A percentile compares a stretch with the other conserved stretches of the same genome.
These are phyloP conservation scores for Pogostemon cablin DNA, from an alignment of 257 asterid species.

Conservation along the genomic window DNA sequence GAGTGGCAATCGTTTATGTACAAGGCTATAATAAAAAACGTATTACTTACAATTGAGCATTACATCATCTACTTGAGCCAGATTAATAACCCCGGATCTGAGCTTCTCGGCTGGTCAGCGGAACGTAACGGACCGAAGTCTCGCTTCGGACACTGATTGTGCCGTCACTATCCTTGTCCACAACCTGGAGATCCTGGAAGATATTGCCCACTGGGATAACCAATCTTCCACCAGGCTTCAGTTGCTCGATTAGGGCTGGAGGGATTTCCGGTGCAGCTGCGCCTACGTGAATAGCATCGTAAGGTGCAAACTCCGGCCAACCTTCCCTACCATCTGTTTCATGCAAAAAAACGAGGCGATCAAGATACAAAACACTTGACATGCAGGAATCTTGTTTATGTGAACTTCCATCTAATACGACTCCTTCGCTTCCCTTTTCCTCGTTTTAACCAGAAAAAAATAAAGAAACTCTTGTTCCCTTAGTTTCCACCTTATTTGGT, in stretches of 20 bases:
- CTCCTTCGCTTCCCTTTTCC: too few relatives aligned
- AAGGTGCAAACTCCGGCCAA: slow-evolving; percentile 88
- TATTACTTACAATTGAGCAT: slow-evolving; percentile 28
- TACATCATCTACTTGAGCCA: background rate
- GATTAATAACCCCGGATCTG: slow-evolving; percentile 58
- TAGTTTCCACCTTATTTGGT: too few relatives aligned
- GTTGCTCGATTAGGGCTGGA: slow-evolving; percentile 72
- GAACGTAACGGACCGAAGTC: slow-evolving; percentile 89
- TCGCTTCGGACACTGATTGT: slow-evolving; percentile 55
- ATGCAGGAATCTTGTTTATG: background rate
- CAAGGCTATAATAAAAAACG: slow-evolving; percentile 10
- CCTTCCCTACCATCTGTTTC: slow-evolving; percentile 86
- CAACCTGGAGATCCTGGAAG: slow-evolving; percentile 81
- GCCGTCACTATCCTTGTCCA: slow-evolving; percentile 80
- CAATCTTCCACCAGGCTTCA: slow-evolving; percentile 95
- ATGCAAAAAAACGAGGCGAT: background rate
- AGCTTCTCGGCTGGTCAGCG: slow-evolving; percentile 83
- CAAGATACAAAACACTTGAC: background rate
- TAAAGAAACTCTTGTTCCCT: too few relatives aligned
- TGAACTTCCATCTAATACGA: background rate
- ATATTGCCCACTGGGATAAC: slow-evolving; percentile 90
- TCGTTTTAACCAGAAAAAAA: too few relatives aligned
- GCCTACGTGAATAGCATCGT: slow-evolving; percentile 96
- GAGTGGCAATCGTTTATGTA: slow-evolving; percentile 25
- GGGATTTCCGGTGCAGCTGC: slow-evolving; percentile 95